Base-by-base conservation (phyloP, 2,329 filamentous ascomycete genomes). In the Microcera coccophila region DNA sequence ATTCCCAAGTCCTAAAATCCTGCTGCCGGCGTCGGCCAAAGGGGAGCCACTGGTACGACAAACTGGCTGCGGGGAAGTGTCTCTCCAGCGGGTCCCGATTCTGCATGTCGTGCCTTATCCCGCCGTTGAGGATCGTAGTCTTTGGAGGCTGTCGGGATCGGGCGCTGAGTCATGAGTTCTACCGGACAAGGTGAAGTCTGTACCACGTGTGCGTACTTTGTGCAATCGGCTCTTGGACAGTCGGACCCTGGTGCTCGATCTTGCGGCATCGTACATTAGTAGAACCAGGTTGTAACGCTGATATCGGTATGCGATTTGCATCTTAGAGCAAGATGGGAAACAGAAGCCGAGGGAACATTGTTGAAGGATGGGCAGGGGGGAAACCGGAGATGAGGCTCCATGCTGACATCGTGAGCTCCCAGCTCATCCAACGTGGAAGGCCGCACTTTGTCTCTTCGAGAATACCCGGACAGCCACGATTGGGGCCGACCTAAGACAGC, bases 201-300 rank as follows among this genome's bases (percentile, higher is more conserved):
- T 26, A 26, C 22, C 29, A 22, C 35, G 43, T 42, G 39, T 33
- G n/a, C n/a, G n/a, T n/a, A n/a, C n/a, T n/a, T n/a, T n/a, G n/a
- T n/a, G n/a, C n/a, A n/a, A n/a, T n/a, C n/a, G n/a, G n/a, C n/a
- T n/a, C n/a, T n/a, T n/a, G n/a, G n/a, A 32, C 36, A 42, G 40
- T 40, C 40, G 40, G 41, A 45, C 43, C 50, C 50, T 48, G 43
- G 53, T 36, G 55, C 55, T 39, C 59, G 55, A 59, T 59, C 55
- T 54, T 41, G 49, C 50, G 54, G 55, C 49, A 59, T 56, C 50
- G 43, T 49, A 49, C 53, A 52, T 54, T 55, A 47, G 46, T 41
- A 41, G 44, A 21, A 42, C 47, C 45, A 38, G 38, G 36, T 17
- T 46, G 49, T 51, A 54, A 46, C 44, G 49, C 39, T n/a, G n/a